These are phyloP conservation scores for Sonneratia caseolaris DNA, from an alignment of 345 rosid species.

Conservation along the genomic window DNA sequence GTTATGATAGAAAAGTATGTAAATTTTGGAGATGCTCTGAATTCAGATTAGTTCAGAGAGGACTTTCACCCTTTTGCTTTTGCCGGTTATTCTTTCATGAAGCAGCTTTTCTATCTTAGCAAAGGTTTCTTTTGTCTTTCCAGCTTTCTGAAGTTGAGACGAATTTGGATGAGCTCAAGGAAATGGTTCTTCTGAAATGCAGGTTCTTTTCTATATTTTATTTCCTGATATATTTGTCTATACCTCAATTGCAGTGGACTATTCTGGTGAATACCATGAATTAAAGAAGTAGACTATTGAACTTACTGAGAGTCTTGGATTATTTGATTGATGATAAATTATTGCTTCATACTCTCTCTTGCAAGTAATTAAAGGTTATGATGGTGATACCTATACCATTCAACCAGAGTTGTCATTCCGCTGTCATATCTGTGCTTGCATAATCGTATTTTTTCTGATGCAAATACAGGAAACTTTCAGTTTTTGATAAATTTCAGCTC, in stretches of 20 bases:
- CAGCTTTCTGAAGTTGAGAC: slow-evolving; percentile 60
- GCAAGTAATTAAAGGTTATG: not conserved
- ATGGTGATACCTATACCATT: not conserved
- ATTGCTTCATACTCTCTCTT: not conserved
- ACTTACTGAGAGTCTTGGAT: not conserved
- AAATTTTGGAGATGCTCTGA: not conserved
- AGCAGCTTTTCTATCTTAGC: not conserved
- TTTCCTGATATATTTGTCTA: not conserved
- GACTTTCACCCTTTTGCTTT: not conserved
- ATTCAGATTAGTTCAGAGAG: not conserved
- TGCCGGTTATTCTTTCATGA: not conserved
- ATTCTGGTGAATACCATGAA: not conserved
- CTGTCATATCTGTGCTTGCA: not conserved
- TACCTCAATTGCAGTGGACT: not conserved
- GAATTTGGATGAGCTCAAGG: slow-evolving; percentile 59
- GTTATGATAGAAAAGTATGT: not conserved
- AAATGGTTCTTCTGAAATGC: slow-evolving; percentile 57
- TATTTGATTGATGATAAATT: not conserved
- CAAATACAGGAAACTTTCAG: slow-evolving; percentile 47
- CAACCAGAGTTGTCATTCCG: not conserved
- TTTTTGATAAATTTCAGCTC: slow-evolving; percentile 59
- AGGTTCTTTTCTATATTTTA: slow-evolving; percentile 16
- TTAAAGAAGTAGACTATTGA: not conserved
- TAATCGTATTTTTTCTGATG: not conserved
- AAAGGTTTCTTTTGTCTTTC: not conserved